Base-by-base conservation (phyloP, 2,329 filamentous ascomycete species). In the Nemania sp. region DNA sequence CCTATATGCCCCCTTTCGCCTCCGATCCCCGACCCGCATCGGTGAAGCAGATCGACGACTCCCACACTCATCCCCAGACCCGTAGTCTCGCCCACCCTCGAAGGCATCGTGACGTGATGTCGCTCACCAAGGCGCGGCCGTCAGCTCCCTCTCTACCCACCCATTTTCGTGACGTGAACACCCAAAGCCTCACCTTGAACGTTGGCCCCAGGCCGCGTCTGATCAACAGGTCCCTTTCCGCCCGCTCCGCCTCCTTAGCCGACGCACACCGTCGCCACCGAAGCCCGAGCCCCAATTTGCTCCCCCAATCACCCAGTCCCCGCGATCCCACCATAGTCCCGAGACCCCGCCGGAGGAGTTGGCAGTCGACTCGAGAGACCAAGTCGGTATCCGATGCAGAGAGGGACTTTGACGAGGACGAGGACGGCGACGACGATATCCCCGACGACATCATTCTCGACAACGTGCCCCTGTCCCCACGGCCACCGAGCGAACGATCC, bases 401-500 rank as follows among this genome's bases (percentile, higher is more conserved):
- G 72, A 84, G 85, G 56, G 90, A 94, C 71, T 93, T 84, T 63
- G 87, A 91, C 67, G 85, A 89, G 49, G 89, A 93, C 67, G 86
- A 89, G 50, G 89, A 89, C 52, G 89, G 93, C 67, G 89, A 92
- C 55, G 87, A 86, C 55, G 86, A 91, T 59, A 88, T 95, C 32
- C 91, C 91, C 0, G 90, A 93, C 25, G 90, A 91, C 55, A 83
- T 90, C 21, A 83, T 92, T 54, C 83, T 95, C 48, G 90, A 91
- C 76, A 95, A 95, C 65, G 88, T 95, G 2, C 91, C 91, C 5
- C 86, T 95, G 47, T 93, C 90, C 0, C 91, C 91, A n/a, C 81
- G 87, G 1, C 86, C 86, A 1, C 78, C 79, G 1, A 78, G 78
- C 21, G 84, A 88, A 63, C 80, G 87, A 15, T 76, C 81, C 0